phyloP scores from a whole-genome alignment of 176 grass and related monocot species.

The Phoenix dactylifera region DNA sequence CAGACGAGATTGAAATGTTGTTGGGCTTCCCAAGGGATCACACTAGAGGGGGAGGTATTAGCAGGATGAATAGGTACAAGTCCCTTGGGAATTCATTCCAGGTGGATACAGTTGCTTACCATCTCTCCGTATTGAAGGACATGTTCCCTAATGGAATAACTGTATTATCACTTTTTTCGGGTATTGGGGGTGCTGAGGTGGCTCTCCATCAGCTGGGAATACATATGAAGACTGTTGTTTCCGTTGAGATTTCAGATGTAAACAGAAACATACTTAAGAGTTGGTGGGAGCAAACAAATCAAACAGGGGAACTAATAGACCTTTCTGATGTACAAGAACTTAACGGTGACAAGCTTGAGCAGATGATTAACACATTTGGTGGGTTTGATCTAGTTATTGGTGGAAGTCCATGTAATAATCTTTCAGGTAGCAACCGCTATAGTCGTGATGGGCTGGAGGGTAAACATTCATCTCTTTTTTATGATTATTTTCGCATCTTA shows the following conservation, averaged over 20 bases:
- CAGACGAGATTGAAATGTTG: slow-evolving; percentile 66
- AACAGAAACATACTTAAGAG: slow-evolving; percentile 53
- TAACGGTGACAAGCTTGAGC: slow-evolving; percentile 15
- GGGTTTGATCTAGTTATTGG: slow-evolving; percentile 76
- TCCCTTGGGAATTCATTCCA: slow-evolving; percentile 86
- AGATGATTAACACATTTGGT: slow-evolving; percentile 34
- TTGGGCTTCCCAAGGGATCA: slow-evolving; percentile 76
- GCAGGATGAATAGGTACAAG: slow-evolving; percentile 52
- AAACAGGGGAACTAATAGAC: slow-evolving; percentile 52
- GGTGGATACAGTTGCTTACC: slow-evolving; percentile 74
- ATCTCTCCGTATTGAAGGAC: slow-evolving; percentile 50
- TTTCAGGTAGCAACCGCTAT: slow-evolving; percentile 67
- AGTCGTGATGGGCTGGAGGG: slow-evolving; percentile 67
- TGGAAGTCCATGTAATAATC: slow-evolving; percentile 84
- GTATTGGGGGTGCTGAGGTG: slow-evolving; percentile 92
- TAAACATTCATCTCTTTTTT: slow-evolving; percentile 59
- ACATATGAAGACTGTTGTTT: slow-evolving; percentile 47
- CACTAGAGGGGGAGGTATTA: slow-evolving; percentile 51
- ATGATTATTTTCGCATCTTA: slow-evolving; percentile 61
- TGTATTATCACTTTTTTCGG: slow-evolving; percentile 64
- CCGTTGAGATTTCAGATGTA: slow-evolving; percentile 61
- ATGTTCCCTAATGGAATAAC: slow-evolving; percentile 68
- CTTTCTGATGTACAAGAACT: slow-evolving; percentile 44
- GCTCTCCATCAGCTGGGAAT: slow-evolving; percentile 74
- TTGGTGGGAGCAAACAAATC: slow-evolving; percentile 80